Evolutionary conservation across 371 early-diverging fungal species (phyloP).

Genomic region (Massospora cicadina): DNA sequence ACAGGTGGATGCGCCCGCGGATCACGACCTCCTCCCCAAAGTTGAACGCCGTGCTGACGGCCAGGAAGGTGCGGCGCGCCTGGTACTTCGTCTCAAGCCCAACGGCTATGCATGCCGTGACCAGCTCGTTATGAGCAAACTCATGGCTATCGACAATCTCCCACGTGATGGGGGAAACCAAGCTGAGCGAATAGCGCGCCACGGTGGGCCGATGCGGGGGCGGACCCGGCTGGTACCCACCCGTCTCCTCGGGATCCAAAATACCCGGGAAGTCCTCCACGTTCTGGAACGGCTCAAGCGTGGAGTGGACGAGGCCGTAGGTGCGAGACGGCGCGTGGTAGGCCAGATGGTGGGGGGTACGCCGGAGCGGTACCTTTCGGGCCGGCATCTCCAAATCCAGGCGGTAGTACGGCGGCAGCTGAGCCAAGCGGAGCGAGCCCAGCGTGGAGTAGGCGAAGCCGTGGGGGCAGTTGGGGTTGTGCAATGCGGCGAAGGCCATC

Average conservation of each 20-base stretch:
- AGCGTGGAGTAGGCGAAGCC: constrained; percentile 62
- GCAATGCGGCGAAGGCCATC: constrained; percentile 56
- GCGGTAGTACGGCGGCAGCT: constrained; percentile 6
- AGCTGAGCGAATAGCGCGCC: constrained; percentile 39
- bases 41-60: constrained; percentile 76
- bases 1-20: constrained; percentile 79
- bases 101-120: constrained; percentile 58
- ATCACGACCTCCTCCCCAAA: constrained; percentile 87
- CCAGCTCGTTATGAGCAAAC: constrained; percentile 75
- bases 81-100: constrained; percentile 64
- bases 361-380: constrained; percentile 54
- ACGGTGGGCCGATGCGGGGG: constrained; percentile 4
- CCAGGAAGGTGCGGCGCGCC: constrained; percentile 74
- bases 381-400: constrained; percentile 67
- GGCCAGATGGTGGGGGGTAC: constrained; percentile 50
- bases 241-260: not conserved
- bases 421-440: not conserved
- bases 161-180: constrained; percentile 90
- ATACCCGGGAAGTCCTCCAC: constrained; percentile 29
- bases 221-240: not conserved
- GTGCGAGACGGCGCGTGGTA: constrained; percentile 70
- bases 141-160: constrained; percentile 70
- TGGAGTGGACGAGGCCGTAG: constrained; percentile 56
- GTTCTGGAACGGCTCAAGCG: constrained; percentile 35
- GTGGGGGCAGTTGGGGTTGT: constrained; percentile 58